phyloP scores from a whole-genome alignment of 139 green algal species.

The Haematococcus lacustris region DNA sequence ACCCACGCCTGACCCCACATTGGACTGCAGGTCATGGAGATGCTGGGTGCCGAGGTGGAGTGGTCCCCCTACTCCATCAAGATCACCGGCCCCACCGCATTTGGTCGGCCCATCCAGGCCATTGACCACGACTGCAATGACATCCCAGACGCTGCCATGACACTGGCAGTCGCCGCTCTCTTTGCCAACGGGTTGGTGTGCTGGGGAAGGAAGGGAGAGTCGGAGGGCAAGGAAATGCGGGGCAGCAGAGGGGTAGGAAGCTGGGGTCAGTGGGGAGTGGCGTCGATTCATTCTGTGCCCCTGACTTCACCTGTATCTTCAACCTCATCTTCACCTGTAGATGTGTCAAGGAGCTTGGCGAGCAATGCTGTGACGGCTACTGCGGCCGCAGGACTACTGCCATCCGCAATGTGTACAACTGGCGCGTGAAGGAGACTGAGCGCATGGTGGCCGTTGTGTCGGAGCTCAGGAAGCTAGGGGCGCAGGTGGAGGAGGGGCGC shows the following conservation, averaged over 20 bases:
- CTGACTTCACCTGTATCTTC: too few species aligned
- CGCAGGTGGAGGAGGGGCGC: conserved; percentile 75
- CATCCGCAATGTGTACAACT: conserved; percentile 96
- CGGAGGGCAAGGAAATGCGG: too few species aligned
- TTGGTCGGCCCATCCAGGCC: conserved; percentile 58
- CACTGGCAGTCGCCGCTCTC: conserved; percentile 88
- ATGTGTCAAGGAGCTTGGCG: too few species aligned
- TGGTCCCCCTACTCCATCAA: conserved; percentile 88
- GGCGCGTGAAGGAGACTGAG: conserved; percentile 99
- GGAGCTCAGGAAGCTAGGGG: conserved; percentile 87
- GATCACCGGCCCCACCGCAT: conserved; percentile 68
- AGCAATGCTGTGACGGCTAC: too few species aligned
- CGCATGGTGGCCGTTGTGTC: conserved; percentile 96
- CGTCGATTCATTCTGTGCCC: too few species aligned
- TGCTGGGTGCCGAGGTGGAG: conserved; percentile 91
- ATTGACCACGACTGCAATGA: conserved; percentile 98
- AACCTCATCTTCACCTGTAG: too few species aligned
- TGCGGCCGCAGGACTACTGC: conserved; percentile 65
- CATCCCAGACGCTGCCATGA: conserved; percentile 99
- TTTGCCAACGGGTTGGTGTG: conserved; percentile 88
- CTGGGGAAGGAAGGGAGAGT: too few species aligned
- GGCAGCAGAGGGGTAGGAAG: too few species aligned
- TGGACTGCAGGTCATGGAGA: conserved; percentile 82
- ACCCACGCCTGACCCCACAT: too few species aligned
- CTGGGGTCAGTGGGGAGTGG: too few species aligned